Conservation (phyloP, 306 rosid species). For the Erythrophleum fordii region DNA sequence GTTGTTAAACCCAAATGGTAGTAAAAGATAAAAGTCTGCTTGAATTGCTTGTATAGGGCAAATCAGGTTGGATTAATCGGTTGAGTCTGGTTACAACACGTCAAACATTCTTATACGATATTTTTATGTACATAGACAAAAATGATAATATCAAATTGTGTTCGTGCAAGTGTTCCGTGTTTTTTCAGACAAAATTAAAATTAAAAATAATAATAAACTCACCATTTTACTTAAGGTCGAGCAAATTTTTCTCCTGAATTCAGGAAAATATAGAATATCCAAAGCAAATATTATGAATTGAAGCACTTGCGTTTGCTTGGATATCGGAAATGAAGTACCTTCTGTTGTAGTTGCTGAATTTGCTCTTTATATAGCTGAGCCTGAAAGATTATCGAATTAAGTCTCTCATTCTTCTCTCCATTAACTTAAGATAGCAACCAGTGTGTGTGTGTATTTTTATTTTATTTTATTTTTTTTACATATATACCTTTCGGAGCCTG, state of each 20-base stretch:
- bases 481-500: conserved; percentile 59
- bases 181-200: too few species aligned
- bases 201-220: neutral
- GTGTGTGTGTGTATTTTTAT: too few species aligned
- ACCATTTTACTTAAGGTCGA: conserved; percentile 50
- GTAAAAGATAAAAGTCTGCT: too few species aligned
- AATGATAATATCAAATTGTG: too few species aligned
- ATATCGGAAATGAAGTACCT: conserved; percentile 46
- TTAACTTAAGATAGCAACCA: neutral
- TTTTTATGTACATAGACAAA: too few species aligned
- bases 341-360: conserved; percentile 40
- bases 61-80: too few species aligned
- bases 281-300: neutral
- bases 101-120: too few species aligned
- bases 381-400: conserved; percentile 42
- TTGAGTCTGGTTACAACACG: too few species aligned
- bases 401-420: neutral
- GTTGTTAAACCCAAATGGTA: too few species aligned
- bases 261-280: neutral
- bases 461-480: too few species aligned
- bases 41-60: too few species aligned
- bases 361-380: conserved; percentile 44
- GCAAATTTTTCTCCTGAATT: conserved; percentile 59
- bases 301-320: neutral
- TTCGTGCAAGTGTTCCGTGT: too few species aligned